Base-by-base conservation (phyloP, 2,329 filamentous ascomycete species). In the Penicillium corylophilum region DNA sequence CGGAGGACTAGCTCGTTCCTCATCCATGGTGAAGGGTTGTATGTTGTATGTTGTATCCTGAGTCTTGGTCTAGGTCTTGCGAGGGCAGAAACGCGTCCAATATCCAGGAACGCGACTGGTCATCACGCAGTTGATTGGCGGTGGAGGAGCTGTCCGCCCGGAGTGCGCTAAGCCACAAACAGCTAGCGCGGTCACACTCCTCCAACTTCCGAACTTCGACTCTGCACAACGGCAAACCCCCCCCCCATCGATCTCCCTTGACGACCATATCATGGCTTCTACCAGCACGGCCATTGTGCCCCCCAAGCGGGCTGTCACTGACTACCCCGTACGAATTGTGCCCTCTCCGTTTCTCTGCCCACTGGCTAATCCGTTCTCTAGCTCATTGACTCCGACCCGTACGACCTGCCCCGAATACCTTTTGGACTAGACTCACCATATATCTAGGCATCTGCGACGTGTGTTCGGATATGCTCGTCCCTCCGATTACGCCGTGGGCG, bases 351-450 rank as follows among this genome's bases (percentile, higher is more conserved):
- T 36, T 13, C 15, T 41, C 16, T 5, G 43, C 41, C 43, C 41
- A 36, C n/a, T 47, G 53, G 63, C 64, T 62, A 59, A 63, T 50
- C 39, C 35, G 18, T 20, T 49, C 38, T 68, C 47, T 61, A 99
- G 94, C 88, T 97, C 78, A 97, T 99, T 76, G 94, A 99, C 80
- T 95, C 90, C 79, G 94, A 99, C 77, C 94, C 94, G 92, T 96
- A 92, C 71, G 87, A 75, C 57, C 50, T 52, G 62, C 50, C 61
- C 51, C 49, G 50, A 50, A 52, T 36, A 46, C 43, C 52, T 51
- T 48, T 53, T 59, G 43, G 53, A 59, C 47, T 31, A 63, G 16
- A 71, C 54, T 78, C 64, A 66, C 63, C 62, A 63, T 43, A 23
- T 50, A 65, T 43, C 6, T 46, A 95, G 90, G 67, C 94, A 99